Percentiles rank a stretch among this genome's conserved stretches.
phyloP scores from a whole-genome alignment of 305 asterid species.

The Fraxinus nigra region DNA sequence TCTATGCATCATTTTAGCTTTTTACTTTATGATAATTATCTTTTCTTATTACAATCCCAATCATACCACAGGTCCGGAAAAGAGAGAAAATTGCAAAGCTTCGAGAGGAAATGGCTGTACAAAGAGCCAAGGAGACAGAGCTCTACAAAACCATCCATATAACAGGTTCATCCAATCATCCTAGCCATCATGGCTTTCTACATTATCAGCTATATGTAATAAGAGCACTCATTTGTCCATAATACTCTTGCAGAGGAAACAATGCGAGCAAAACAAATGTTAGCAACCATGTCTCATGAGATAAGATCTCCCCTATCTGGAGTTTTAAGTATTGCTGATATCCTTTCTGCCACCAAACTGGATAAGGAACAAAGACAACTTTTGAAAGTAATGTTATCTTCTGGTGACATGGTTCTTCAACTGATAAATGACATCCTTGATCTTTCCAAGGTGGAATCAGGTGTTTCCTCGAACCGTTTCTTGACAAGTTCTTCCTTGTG shows the following conservation, averaged over 20 bases:
- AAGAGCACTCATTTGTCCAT: not conserved
- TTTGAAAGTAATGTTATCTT: conserved; percentile 74
- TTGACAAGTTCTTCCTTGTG: not conserved
- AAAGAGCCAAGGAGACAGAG: conserved; percentile 87
- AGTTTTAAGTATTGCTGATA: conserved; percentile 91
- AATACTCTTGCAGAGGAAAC: conserved; percentile 68
- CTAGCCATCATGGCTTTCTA: not conserved
- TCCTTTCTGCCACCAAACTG: conserved; percentile 73
- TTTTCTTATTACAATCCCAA: not conserved
- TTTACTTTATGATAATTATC: not conserved
- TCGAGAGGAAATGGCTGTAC: conserved; percentile 92
- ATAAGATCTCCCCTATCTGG: conserved; percentile 92
- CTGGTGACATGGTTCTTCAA: conserved; percentile 88
- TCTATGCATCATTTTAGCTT: not conserved
- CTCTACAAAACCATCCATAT: conserved; percentile 87
- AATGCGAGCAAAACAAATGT: conserved; percentile 93
- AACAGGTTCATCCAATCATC: conserved; percentile 46
- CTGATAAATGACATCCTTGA: conserved; percentile 89
- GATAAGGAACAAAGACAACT: conserved; percentile 78
- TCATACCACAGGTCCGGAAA: conserved; percentile 54
- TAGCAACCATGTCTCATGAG: conserved; percentile 97
- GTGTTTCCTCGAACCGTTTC: conserved; percentile 30
- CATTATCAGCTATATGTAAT: not conserved
- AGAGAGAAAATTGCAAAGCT: conserved; percentile 81
- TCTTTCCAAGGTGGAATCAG: conserved; percentile 95